These are phyloP conservation scores for Marchantia polymorpha DNA, from an alignment of 225 moss, liverwort and hornwort genomes.

Conservation along the genomic window DNA sequence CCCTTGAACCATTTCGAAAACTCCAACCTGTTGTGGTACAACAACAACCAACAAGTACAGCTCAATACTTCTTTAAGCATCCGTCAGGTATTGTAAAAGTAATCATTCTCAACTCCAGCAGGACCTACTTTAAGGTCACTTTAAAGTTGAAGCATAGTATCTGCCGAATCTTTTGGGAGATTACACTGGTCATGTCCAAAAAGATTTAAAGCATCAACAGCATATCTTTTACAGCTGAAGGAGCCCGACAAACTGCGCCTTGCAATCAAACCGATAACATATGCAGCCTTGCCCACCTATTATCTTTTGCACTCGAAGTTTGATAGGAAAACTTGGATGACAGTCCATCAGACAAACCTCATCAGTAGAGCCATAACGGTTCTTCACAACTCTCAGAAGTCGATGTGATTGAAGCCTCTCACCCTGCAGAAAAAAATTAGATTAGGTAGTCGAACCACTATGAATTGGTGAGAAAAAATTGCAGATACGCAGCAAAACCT, in stretches of 20 bases:
- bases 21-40: conserved; percentile 66
- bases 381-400: conserved; percentile 92
- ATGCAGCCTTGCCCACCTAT: too few species aligned
- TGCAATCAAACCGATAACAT: too few species aligned
- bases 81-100: background rate
- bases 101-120: too few species aligned
- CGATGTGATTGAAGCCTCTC: conserved; percentile 97
- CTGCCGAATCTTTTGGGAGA: too few species aligned
- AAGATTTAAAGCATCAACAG: too few species aligned
- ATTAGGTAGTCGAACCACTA: too few species aligned
- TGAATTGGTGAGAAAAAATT: background rate
- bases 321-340: too few species aligned
- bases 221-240: too few species aligned
- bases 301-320: too few species aligned
- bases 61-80: background rate
- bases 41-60: background rate
- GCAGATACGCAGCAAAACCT: background rate
- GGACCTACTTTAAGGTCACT: background rate
- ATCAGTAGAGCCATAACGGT: conserved; percentile 97
- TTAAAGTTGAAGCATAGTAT: background rate
- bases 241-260: too few species aligned
- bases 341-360: conserved; percentile 49
- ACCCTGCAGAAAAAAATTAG: conserved; percentile 53
- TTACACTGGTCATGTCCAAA: too few species aligned
- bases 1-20: conserved; percentile 90